Evolutionary conservation across 495 filamentous ascomycete species (phyloP), one percentile per base, ranked within the genome.

Genomic region (Cudoniella acicularis): DNA sequence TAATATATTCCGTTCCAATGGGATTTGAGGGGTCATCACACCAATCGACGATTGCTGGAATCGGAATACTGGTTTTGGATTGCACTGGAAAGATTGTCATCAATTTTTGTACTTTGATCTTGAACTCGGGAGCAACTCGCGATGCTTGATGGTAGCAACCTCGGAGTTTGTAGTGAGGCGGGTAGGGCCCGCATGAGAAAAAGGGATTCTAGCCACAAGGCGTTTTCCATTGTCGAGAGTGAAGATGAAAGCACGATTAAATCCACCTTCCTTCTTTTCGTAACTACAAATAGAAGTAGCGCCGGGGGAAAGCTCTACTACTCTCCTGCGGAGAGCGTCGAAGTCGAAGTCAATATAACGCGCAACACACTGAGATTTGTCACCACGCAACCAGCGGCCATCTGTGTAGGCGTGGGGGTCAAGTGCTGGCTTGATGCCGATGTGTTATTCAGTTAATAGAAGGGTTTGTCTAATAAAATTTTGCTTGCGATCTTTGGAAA

Each of bases 131-230:
- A 30, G 49, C 57, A 43, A 49, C 70, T 65, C 65, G 79, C 75
- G 47, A 52, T 78, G 78, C 59, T 55, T 64, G 47, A 78, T 78
- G 10, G 76, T 79, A 26, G 77, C 74, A 25, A 78, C 75, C 66
- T 78, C 74, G 8, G 76, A 78, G 49, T 70, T 69, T 11, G 73
- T 77, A 1, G 73, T 69, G 23, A 76, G 59, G 57, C 57, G 67
- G 24, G 67, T 41, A 11, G 72, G 72, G 18, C 73, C 73, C 21
- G 67, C 68, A 56, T 70, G 63, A 2, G 56, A 55, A 53, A 70
- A 66, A 21, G 72, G 75, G 27, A 78, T 57, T 52, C 67, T 68
- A 10, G 75, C 76, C 2, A 77, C 73, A 26, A 75, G 53, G 1
- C 57, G 56, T 52, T 58, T 66, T 27, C 26, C 64, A 59, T 75